Base-by-base conservation (phyloP, 139 green algal species). In the Tetradesmus obliquus region DNA sequence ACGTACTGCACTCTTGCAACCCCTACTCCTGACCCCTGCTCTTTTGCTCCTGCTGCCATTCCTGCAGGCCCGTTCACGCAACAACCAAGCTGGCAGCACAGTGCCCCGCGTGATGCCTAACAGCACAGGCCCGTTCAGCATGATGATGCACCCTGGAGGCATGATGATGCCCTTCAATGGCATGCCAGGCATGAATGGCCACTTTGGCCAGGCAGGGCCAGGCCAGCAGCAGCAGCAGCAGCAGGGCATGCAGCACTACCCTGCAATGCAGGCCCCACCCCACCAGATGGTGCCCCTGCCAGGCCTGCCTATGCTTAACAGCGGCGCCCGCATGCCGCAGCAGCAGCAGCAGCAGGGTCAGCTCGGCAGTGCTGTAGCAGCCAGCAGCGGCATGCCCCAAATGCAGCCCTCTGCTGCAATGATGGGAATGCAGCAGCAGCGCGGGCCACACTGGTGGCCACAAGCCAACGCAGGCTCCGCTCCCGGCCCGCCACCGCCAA, bases 381-480 rank as follows among this genome's bases (percentile, higher is more conserved):
- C 2, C n/a, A 79, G 79, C 7, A 10, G 45, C 6, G 45, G 32
- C 45, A 60, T 53, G 74, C n/a, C 74, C 5, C 74, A 82, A 17
- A 82, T 82, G 74, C 74, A 82, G 74, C 24, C 24, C 74, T 82
- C 24, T 82, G 74, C 74, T 54, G 74, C 7, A 82, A 82, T 51
- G 72, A 7, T 82, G n/a, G 13, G 7, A 60, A 15, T 51, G 12
- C 79, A 60, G 79, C 79, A 55, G 79, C 79, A 84, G 79, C 79
- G 60, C 9, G 55, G 32, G 60, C 45, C 24, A 32, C 84, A 81
- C 17, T 76, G 66, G 66, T 76, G 66, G 66, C 66, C 66, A 5
- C 66, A 76, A 5, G 15, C 5, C n/a, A 6, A 19, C n/a, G 60
- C 60, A 55, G 5, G 32, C 10, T 12, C 13, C 9, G 4, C 60